Evolutionary conservation across 805 yeast species (phyloP).

Genomic region (Kazachstania bromeliacearum): DNA sequence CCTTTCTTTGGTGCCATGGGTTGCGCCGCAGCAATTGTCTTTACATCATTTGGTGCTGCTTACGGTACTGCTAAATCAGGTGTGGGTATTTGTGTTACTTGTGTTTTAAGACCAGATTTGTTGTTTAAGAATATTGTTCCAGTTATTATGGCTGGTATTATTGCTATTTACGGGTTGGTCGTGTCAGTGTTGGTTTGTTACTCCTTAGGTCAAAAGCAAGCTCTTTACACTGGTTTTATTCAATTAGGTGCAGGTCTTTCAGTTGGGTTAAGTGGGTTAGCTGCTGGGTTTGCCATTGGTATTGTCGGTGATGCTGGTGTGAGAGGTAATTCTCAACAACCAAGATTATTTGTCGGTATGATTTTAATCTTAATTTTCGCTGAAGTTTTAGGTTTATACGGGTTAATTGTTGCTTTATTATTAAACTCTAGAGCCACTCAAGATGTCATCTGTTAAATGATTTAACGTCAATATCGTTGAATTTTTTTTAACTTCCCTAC

Average conservation of each 20-base stretch:
- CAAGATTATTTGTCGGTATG: constrained; percentile 97
- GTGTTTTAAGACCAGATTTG: constrained; percentile 94
- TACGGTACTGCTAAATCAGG: constrained; percentile 99
- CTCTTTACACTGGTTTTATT: constrained; percentile 93
- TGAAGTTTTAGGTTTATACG: constrained; percentile 96
- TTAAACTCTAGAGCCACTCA: constrained; percentile 96
- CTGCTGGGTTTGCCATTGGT: constrained; percentile 99
- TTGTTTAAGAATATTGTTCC: constrained; percentile 91
- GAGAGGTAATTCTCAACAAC: constrained; percentile 96
- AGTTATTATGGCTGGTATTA: constrained; percentile 98
- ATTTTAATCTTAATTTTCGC: constrained; percentile 97
- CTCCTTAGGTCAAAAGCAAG: constrained; percentile 80
- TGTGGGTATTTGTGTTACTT: constrained; percentile 97
- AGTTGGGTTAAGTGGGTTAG: constrained; percentile 93
- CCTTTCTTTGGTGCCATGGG: constrained; percentile 99
- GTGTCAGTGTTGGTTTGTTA: constrained; percentile 92
- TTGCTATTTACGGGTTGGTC: constrained; percentile 95
- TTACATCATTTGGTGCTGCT: constrained; percentile 98
- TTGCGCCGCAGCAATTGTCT: constrained; percentile 97
- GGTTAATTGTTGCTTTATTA: constrained; percentile 94
- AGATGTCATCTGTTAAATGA: constrained; percentile 66
- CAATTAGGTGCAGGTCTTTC: constrained; percentile 97
- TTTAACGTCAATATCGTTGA: no score
- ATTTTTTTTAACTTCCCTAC: no score
- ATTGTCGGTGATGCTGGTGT: constrained; percentile 99